Evolutionary conservation across 164 flowering plant genomes (phyloP).

Genomic region (Sedum album): DNA sequence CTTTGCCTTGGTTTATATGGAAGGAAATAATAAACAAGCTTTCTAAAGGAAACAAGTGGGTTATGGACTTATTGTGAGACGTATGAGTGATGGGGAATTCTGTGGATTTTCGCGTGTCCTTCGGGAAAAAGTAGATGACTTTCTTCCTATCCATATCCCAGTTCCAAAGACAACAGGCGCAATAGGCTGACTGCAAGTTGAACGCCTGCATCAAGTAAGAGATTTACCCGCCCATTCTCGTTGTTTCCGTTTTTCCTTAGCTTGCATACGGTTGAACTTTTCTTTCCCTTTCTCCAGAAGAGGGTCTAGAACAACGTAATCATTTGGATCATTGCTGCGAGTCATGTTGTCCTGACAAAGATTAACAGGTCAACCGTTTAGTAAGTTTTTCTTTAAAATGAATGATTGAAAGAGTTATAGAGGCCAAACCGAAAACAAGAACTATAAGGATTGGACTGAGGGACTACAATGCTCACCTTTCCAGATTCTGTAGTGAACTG

Average conservation of each 20-base stretch:
- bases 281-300: slow-evolving; percentile 94
- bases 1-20: not conserved
- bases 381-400: not conserved
- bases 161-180: not conserved
- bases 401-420: not conserved
- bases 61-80: not conserved
- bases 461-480: slow-evolving; percentile 35
- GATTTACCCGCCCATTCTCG: slow-evolving; percentile 98
- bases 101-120: not conserved
- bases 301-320: slow-evolving; percentile 80
- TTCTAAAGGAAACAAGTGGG: slow-evolving; percentile 5
- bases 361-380: not conserved
- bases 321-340: slow-evolving; percentile 65
- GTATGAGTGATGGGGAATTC: not conserved
- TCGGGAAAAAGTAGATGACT: not conserved
- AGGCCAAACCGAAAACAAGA: not conserved
- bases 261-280: slow-evolving; percentile 89
- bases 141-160: not conserved
- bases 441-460: not conserved
- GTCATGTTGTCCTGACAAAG: slow-evolving; percentile 67
- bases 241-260: slow-evolving; percentile 64
- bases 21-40: not conserved
- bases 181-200: not conserved
- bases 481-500: slow-evolving; percentile 50
- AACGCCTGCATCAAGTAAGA: slow-evolving; percentile 35